These are phyloP conservation scores for Detonula confervacea DNA, from an alignment of 352 stramenopile species.

Conservation along the genomic window DNA sequence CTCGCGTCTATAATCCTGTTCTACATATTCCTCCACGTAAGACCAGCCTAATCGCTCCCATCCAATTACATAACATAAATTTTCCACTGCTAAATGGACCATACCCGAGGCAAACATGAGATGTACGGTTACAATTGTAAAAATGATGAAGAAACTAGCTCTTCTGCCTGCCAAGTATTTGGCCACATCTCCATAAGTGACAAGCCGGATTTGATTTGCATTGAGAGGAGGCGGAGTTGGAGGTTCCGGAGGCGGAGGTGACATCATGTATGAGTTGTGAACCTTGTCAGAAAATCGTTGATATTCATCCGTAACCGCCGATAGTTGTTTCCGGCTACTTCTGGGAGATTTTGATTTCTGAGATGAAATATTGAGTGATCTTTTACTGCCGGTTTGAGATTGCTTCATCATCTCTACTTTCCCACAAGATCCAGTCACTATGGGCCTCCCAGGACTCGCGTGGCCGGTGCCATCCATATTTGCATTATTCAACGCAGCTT, in stretches of 20 bases:
- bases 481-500: constrained; percentile 11
- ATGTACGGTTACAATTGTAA: constrained; percentile 56
- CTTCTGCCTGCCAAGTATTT: constrained; percentile 48
- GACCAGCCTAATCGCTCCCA: constrained; percentile 56
- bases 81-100: constrained; percentile 56
- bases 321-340: neutral
- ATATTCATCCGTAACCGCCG: constrained; percentile 34
- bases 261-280: neutral
- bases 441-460: too few relatives aligned
- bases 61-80: constrained; percentile 57
- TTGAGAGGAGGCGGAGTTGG: constrained; percentile 11
- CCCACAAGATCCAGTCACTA: neutral
- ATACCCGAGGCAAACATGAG: constrained; percentile 62
- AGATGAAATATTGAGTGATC: neutral
- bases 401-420: neutral
- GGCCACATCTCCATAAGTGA: constrained; percentile 62
- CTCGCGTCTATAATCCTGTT: too few relatives aligned
- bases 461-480: too few relatives aligned
- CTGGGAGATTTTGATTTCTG: neutral
- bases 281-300: constrained; percentile 29
- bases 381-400: neutral
- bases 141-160: constrained; percentile 46
- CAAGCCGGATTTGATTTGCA: constrained; percentile 30
- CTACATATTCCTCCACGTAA: constrained; percentile 31
- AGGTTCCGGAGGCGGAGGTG: neutral